Percentiles rank a stretch among this genome's conserved stretches.
Evolutionary conservation across 2,329 filamentous ascomycete genomes (phyloP).

Genomic region (Cladosporium sp.): DNA sequence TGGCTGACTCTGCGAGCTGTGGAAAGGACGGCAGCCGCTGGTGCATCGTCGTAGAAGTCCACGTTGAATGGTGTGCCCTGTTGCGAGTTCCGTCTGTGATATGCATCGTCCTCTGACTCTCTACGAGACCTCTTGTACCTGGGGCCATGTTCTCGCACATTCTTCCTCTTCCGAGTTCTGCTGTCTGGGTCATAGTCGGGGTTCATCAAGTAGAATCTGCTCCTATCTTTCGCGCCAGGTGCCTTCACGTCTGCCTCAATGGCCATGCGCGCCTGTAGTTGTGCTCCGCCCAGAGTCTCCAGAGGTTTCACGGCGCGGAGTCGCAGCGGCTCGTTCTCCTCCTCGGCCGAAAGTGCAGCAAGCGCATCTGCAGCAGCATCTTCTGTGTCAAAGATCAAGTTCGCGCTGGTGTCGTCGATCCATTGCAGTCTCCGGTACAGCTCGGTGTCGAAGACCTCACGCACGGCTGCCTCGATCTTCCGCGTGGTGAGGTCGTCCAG

Average conservation of each 20-base stretch:
- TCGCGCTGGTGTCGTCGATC: constrained; percentile 91
- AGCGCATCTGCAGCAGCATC: constrained; percentile 54
- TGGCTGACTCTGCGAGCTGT: constrained; percentile 11
- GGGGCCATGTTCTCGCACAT: constrained; percentile 10
- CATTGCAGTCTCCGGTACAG: constrained; percentile 70
- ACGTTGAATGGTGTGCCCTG: constrained; percentile 56
- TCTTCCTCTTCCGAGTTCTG: constrained; percentile 42
- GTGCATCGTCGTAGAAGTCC: constrained; percentile 77
- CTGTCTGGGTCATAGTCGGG: constrained; percentile 83
- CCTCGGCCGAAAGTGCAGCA: constrained; percentile 41
- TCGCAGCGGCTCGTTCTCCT: constrained; percentile 49
- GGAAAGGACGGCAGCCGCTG: constrained; percentile 13
- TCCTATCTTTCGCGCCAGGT: constrained; percentile 70
- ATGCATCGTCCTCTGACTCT: constrained; percentile 4
- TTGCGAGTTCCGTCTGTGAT: constrained; percentile 7
- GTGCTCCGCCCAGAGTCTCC: constrained; percentile 62
- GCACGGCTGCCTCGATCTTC: constrained; percentile 67
- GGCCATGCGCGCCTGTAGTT: constrained; percentile 69
- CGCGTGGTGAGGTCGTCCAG: constrained; percentile 76
- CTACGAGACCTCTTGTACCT: constrained; percentile 17
- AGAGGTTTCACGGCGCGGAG: constrained; percentile 66
- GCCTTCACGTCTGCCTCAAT: constrained; percentile 75
- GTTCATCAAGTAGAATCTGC: constrained; percentile 87
- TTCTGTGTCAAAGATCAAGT: constrained; percentile 67
- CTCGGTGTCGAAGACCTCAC: constrained; percentile 58